Percentiles rank a stretch among this genome's conserved stretches.
These are phyloP conservation scores for Chlamydomonas applanata DNA, from an alignment of 139 green algal species.

Conservation along the genomic window DNA sequence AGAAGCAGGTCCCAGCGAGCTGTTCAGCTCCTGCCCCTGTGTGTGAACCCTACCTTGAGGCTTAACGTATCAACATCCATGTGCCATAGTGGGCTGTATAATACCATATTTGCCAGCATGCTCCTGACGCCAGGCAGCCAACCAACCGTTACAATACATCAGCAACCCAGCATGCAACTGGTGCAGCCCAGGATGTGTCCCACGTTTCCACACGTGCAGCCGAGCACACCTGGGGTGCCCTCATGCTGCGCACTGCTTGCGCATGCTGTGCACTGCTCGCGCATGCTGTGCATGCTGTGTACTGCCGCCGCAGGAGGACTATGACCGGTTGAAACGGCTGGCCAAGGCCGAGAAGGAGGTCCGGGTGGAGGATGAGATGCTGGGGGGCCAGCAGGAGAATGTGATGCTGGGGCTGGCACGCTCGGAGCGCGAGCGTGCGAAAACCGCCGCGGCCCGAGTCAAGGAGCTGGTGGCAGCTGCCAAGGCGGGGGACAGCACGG, in stretches of 20 bases:
- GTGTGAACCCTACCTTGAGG: too few species aligned
- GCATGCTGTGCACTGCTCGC: not conserved
- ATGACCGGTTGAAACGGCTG: conserved; percentile 57
- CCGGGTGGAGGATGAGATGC: conserved; percentile 52
- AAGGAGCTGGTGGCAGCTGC: not conserved
- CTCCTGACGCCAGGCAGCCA: too few species aligned
- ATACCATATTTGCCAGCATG: too few species aligned
- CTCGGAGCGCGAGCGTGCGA: conserved; percentile 36
- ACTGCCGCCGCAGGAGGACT: conserved; percentile 27
- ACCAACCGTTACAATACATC: too few species aligned
- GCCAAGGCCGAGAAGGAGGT: conserved; percentile 60
- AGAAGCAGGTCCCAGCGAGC: too few species aligned
- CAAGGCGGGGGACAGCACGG: not conserved
- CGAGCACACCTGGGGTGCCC: too few species aligned
- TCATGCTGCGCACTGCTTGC: not conserved
- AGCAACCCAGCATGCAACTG: too few species aligned
- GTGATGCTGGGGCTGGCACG: conserved; percentile 62
- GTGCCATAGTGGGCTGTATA: too few species aligned
- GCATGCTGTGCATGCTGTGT: not conserved
- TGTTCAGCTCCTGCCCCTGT: too few species aligned
- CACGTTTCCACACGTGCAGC: too few species aligned
- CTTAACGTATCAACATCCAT: too few species aligned
- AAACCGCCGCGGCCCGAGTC: not conserved
- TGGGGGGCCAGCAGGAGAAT: conserved; percentile 70
- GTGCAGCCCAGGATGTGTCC: too few species aligned